A percentile compares a stretch with the other conserved stretches of the same genome.
phyloP scores from a whole-genome alignment of 306 rosid genomes.

The Cucurbita moschata region DNA sequence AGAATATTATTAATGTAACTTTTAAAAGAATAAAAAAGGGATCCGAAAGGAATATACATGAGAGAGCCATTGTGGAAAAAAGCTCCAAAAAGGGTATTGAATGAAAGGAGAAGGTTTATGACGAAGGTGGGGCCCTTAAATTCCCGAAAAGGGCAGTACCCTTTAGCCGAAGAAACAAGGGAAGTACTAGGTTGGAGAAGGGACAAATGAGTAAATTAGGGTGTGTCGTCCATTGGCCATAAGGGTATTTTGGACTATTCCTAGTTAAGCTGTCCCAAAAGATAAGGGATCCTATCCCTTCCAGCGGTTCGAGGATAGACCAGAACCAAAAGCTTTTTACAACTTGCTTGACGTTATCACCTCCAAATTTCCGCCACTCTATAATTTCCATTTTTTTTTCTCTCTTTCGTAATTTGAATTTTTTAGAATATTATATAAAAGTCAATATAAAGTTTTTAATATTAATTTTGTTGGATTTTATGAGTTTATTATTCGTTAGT shows the following conservation, averaged over 20 bases:
- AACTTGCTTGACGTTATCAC: background rate
- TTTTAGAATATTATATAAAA: background rate
- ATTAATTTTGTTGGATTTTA: no score
- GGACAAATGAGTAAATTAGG: background rate
- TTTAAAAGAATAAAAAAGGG: background rate
- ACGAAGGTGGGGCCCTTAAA: background rate
- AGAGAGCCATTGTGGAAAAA: background rate
- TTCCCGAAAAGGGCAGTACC: background rate
- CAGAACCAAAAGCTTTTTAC: background rate
- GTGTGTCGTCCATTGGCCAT: background rate
- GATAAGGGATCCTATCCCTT: constrained; percentile 6
- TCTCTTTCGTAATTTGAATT: no score
- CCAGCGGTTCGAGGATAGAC: background rate
- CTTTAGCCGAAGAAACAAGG: background rate
- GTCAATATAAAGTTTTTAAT: no score
- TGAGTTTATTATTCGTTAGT: background rate
- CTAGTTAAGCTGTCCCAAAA: background rate
- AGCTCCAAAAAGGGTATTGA: background rate
- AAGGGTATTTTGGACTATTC: background rate
- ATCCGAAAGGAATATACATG: background rate
- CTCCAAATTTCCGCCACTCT: background rate
- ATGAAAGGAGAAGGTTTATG: background rate
- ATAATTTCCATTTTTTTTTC: background rate
- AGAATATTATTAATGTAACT: no score
- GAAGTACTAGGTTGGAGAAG: background rate